Conservation (phyloP, 495 filamentous ascomycete genomes). For the Margaritispora aquatica region DNA sequence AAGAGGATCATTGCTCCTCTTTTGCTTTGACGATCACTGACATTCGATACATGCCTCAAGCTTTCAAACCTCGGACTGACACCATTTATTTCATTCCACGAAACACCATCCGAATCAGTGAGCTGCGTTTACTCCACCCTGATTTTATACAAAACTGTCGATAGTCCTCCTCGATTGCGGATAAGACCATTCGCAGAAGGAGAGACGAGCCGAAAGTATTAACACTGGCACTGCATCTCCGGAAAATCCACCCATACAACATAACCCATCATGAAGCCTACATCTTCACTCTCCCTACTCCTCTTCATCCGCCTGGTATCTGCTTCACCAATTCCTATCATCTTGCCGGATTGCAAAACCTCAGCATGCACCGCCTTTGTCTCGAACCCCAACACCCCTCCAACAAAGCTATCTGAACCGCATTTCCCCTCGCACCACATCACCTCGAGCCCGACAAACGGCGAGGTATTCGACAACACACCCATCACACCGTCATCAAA, state of each 20-base stretch:
- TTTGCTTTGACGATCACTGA: neutral
- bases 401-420: constrained; percentile 22
- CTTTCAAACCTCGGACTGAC: neutral
- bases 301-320: constrained; percentile 17
- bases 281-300: constrained; percentile 18
- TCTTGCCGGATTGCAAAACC: constrained; percentile 6
- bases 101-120: neutral
- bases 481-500: constrained; percentile 16
- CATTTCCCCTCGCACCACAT: constrained; percentile 16
- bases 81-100: neutral
- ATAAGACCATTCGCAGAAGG: no score
- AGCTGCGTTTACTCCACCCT: neutral
- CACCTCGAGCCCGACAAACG: neutral
- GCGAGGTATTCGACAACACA: constrained; percentile 22
- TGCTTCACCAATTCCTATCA: constrained; percentile 6
- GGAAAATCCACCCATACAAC: neutral
- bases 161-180: no score
- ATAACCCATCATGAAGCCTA: constrained; percentile 16
- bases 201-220: neutral
- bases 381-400: constrained; percentile 31
- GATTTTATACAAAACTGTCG: neutral
- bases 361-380: constrained; percentile 25
- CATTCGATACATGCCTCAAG: neutral
- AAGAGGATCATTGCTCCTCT: neutral
- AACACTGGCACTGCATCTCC: neutral